These are phyloP conservation scores for Pyricularia pennisetigena DNA, from an alignment of 2,329 filamentous ascomycete genomes.

Conservation along the genomic window DNA sequence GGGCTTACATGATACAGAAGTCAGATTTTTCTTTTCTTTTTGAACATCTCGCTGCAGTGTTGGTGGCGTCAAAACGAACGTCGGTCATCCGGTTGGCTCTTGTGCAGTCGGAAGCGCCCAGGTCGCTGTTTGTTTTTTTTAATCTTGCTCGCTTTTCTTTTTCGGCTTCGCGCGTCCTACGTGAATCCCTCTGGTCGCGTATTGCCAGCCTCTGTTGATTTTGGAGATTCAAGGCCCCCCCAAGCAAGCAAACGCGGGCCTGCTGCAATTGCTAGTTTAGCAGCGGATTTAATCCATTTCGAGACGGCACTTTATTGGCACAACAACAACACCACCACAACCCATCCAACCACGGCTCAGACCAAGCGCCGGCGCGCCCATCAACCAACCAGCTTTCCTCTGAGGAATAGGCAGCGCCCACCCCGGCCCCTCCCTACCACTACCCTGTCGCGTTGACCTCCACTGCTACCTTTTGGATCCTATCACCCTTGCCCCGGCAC, in stretches of 20 bases:
- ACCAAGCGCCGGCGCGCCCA: constrained; percentile 3
- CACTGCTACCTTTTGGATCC: not conserved
- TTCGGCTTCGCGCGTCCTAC: not conserved
- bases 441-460: not conserved
- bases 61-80: not conserved
- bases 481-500: constrained; percentile 1
- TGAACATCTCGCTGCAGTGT: not conserved
- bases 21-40: not conserved
- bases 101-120: not conserved
- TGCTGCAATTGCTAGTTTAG: not conserved
- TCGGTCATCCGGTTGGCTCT: not conserved
- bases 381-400: not conserved
- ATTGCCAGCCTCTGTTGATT: not conserved
- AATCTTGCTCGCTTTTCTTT: not conserved
- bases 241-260: no score
- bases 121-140: not conserved
- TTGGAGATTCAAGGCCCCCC: not conserved
- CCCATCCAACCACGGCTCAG: not conserved
- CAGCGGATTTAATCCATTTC: not conserved
- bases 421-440: not conserved
- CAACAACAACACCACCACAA: not conserved
- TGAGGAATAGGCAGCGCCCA: not conserved
- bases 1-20: not conserved
- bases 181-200: not conserved
- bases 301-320: not conserved